Evolutionary conservation across 768 basidiomycete genomes (phyloP).

Genomic region (Asterophora parasitica): DNA sequence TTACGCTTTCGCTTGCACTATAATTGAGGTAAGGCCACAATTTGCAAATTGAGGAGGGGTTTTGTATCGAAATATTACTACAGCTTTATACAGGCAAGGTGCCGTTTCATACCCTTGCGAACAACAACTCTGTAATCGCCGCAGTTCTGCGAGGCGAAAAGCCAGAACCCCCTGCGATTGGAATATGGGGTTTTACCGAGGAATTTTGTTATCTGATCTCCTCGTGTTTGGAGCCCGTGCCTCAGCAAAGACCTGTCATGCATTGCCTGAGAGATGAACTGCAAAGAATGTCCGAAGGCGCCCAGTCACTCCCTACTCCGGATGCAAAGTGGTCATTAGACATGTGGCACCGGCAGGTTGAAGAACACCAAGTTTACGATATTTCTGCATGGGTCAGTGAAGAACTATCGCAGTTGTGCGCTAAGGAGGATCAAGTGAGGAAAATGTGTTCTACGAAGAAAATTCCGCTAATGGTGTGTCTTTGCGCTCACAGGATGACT

Average conservation of each 20-base stretch:
- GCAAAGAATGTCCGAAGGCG: not conserved
- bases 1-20: slow-evolving; percentile 13
- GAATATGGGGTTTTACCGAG: no score
- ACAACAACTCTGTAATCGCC: not conserved
- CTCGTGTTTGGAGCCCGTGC: slow-evolving; percentile 6
- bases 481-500: no score
- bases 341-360: no score
- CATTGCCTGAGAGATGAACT: not conserved
- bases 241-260: slow-evolving; percentile 6
- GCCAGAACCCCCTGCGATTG: not conserved
- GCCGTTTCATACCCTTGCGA: slow-evolving; percentile 5
- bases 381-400: no score
- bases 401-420: no score
- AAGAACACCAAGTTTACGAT: no score
- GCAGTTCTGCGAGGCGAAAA: not conserved
- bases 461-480: no score
- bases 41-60: no score
- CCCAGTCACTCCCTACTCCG: no score
- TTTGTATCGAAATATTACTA: not conserved
- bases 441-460: no score
- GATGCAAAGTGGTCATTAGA: no score
- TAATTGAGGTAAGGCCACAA: slow-evolving; percentile 10
- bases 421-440: no score
- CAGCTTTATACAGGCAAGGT: slow-evolving; percentile 14
- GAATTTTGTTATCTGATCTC: not conserved